Conservation (phyloP, 2,329 filamentous ascomycete species). For the Ophiostoma piceae region DNA sequence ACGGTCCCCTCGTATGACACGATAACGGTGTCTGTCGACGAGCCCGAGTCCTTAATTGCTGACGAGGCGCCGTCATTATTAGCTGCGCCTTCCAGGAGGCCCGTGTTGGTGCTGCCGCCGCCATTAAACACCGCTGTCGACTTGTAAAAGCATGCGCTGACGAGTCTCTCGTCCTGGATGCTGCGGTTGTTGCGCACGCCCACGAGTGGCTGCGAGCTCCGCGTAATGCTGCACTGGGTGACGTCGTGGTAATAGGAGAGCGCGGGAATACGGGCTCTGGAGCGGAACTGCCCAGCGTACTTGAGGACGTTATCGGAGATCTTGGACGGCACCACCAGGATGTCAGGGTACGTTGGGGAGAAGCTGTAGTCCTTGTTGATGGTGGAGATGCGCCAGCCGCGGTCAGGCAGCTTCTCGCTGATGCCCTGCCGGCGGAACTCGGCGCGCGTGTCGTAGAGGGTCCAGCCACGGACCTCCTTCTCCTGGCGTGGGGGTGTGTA, state of each 20-base stretch:
- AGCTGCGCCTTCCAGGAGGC: not conserved
- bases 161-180: constrained; percentile 89
- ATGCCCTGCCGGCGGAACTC: constrained; percentile 88
- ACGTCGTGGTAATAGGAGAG: constrained; percentile 92
- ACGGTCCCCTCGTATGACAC: constrained; percentile 17
- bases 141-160: constrained; percentile 86
- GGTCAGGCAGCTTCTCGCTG: constrained; percentile 68
- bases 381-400: constrained; percentile 81
- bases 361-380: constrained; percentile 90
- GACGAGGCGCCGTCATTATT: constrained; percentile 5
- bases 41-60: constrained; percentile 21
- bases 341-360: constrained; percentile 83
- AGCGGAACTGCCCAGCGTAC: constrained; percentile 85
- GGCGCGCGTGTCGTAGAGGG: constrained; percentile 74
- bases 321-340: constrained; percentile 76
- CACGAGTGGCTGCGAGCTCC: constrained; percentile 86
- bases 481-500: constrained; percentile 73
- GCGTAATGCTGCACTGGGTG: constrained; percentile 94
- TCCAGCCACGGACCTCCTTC: constrained; percentile 71
- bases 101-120: constrained; percentile 24
- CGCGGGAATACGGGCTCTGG: constrained; percentile 78
- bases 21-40: constrained; percentile 9
- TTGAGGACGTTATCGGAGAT: constrained; percentile 98
- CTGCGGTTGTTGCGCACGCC: constrained; percentile 84
- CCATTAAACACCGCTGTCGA: constrained; percentile 43